Evolutionary conservation across 257 asterid species (phyloP), one percentile per base, ranked within the genome.

Genomic region (Solanum chilense): DNA sequence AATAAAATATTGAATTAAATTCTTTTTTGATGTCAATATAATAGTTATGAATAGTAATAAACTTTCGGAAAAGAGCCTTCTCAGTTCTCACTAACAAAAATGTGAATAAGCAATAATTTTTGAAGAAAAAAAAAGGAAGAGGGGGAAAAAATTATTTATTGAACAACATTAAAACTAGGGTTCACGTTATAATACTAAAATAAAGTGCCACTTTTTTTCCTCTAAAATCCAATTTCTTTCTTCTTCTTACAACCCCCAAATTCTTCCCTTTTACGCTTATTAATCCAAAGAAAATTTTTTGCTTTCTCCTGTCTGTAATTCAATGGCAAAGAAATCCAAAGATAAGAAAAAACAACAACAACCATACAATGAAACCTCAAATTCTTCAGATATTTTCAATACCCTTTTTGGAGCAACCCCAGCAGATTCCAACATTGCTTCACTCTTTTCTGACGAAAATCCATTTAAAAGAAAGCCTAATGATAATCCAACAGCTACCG

Each of bases 371-470:
- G 27, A 90, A 45, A 84, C 81, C 73, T 83, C 94, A 13, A 90
- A 86, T 89, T 87, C 95, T 12, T 85, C 92, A 49, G 86, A 88
- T 87, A 86, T 94, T 89, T 95, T 94, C 92, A 84, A 87, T 31
- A 85, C 95, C 86, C 90, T 95, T 35, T 95, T 94, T 42, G 98
- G 98, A 18, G 94, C 88, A 77, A 81, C 87, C 82, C 78, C 90
- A 2, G 93, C 87, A 69, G 90, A 88, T 81, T 86, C 91, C 76
- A 58, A 88, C 16, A 73, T 90, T 15, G 87, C 86, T 68, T 90
- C 95, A 58, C 88, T 95, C 66, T 97, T 97, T 89, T 97, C 99
- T 21, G 95, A 92, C 25, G 68, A 86, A 33, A 97, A 97, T 89
- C 99, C 98, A 23, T 95, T 97, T 88, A 90, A 93, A 49, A 90